Base-by-base conservation (phyloP, 2,329 filamentous ascomycete genomes). In the Zopfia rhizophila region DNA sequence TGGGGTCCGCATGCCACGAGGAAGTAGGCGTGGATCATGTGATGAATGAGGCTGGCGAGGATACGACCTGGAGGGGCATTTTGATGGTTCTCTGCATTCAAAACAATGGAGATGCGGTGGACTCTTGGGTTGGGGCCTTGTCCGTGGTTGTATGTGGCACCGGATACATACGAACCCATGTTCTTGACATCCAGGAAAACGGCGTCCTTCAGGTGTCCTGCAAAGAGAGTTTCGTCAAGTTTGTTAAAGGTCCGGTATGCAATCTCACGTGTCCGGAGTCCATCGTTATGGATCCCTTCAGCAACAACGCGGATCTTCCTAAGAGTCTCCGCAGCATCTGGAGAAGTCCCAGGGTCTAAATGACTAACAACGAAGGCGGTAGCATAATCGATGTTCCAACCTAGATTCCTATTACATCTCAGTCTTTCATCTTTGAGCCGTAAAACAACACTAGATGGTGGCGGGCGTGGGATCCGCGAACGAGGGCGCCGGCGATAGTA, bases 11-110 rank as follows among this genome's bases (percentile, higher is more conserved):
- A 76, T 38, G 69, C 68, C n/a, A 75, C 60, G 3, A 76, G 61
- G 44, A 76, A 73, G 55, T 70, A 77, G 11, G 73, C 73, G 37
- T 77, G 74, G 24, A 76, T 74, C 74, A 76, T 76, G 31, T 77
- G 74, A 44, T 77, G 74, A 5, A 77, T 67, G 28, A 75, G 51
- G 5, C 54, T 61, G 12, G 69, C 71, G 11, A 75, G 49, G 18
- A 74, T 56, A 8, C 72, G 61, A 33, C 68, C 61, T 4, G 69
- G 56, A 14, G 52, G 55, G 3, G 55, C 63, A 10, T 61, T 55
- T 10, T 56, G 45, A 14, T 68, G 52, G 7, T 53, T 39, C 11
- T 55, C 43, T 4, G 32, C 21, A 28, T 70, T 69, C n/a, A 70
- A 46, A n/a, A 68, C 35, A 36, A 76, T 68, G 17, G 66, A 69